Evolutionary conservation across 2,329 filamentous ascomycete genomes (phyloP), one percentile per base, ranked within the genome.

Genomic region (Pestalotiopsis sp.): DNA sequence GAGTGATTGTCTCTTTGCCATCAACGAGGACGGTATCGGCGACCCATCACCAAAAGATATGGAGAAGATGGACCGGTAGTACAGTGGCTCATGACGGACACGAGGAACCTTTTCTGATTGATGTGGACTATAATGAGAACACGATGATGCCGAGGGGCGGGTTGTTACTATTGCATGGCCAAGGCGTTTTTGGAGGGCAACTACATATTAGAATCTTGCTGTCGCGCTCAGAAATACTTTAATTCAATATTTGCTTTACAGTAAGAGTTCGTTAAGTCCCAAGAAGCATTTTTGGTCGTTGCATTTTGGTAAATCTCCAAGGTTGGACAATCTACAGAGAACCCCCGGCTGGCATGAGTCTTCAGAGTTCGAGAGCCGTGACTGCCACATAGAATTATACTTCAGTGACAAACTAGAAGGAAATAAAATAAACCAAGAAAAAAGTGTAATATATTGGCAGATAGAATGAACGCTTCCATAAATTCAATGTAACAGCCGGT

Each of bases 1-100:
- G 83, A 97, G 94, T 75, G 97, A 99, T 80, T 97, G 94, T 78
- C 83, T 98, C 74, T 99, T 99, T 82, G 95, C 96, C 61, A 99
- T 99, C 79, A 94, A 93, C 68, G 97, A 98, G 81, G 94, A 98
- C 79, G 96, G 96, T 58, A 99, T 99, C 77, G 94, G 94, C 36
- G 96, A 99, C 79, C 96, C 96, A 59, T 93, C 92, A 69, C 95
- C 96, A 60, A 99, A 99, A 85, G 96, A 99, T 76, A 81, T 95
- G 79, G 95, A 98, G 78, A 97, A 97, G 82, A 68, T 68, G 66
- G 57, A 65, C 58, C 23, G 38, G n/a, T 68, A 59, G 38, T 20
- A 6, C 17, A 38, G 14, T 12, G 23, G 27, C 23, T n/a, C 41
- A 57, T 40, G 49, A 45, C 7, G 12, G 13, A 3, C 6, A 27